Conservation (phyloP, 371 early-diverging fungal genomes). For the Rhizopus microsporus region DNA sequence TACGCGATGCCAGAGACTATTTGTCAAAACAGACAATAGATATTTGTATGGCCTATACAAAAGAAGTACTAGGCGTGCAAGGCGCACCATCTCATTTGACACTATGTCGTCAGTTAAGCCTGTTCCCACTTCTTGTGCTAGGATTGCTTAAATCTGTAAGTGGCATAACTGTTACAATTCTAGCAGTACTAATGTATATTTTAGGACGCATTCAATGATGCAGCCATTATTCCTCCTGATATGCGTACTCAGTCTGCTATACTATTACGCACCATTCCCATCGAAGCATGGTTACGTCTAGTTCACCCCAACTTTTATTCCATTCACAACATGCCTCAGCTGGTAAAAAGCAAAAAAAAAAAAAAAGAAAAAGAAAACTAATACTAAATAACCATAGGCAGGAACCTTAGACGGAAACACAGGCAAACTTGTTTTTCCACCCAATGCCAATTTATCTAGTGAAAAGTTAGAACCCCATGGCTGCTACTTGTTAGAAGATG, state of each 20-base stretch:
- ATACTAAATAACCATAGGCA: conserved; percentile 39
- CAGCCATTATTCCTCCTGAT: conserved; percentile 48
- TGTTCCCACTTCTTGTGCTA: conserved; percentile 67
- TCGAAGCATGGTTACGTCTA: conserved; percentile 49
- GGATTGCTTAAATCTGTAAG: conserved; percentile 64
- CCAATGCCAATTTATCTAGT: conserved; percentile 61
- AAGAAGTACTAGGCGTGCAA: conserved; percentile 48
- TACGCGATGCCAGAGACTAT: conserved; percentile 78
- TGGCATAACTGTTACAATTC: conserved; percentile 3
- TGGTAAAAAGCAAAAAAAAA: conserved; percentile 30
- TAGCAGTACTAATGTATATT: neutral
- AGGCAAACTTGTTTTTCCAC: conserved; percentile 56
- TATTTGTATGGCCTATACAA: conserved; percentile 61
- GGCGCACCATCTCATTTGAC: conserved; percentile 58
- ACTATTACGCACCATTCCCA: conserved; percentile 63
- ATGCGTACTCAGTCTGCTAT: conserved; percentile 58
- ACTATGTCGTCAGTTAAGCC: conserved; percentile 62
- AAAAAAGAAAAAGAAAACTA: conserved; percentile 39
- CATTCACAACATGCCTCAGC: conserved; percentile 66
- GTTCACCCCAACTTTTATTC: conserved; percentile 68
- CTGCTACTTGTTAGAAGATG: conserved; percentile 72
- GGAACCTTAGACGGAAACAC: conserved; percentile 37
- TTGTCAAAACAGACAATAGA: conserved; percentile 64
- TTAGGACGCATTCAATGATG: conserved; percentile 45
- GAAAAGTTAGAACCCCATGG: conserved; percentile 79